Evolutionary conservation across 192 early-diverging fungal species (phyloP), one percentile per base, ranked within the genome.

Genomic region (Coemansia sp.): DNA sequence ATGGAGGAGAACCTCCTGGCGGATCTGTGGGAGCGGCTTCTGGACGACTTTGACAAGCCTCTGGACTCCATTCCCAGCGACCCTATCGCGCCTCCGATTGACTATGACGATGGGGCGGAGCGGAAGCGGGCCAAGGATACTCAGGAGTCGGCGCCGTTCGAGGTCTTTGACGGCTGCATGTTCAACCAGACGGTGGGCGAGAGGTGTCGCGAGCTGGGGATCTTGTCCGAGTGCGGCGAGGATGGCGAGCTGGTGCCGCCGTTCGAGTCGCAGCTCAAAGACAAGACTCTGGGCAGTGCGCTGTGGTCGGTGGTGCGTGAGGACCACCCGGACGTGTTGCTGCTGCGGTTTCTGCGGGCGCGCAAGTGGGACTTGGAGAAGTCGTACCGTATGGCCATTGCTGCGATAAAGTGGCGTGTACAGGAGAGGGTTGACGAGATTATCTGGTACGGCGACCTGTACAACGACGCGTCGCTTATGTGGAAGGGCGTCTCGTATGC

Each of bases 331-430:
- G 90, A 93, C 62, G 59, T 80, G 9, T 54, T 89, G 27, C 29
- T 87, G 14, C 76, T 91, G 34, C 75, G 91, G 30, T 93, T 89
- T 61, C 66, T 93, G 34, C 75, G 91, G 26, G 92, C 91, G 12
- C 75, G 92, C 27, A 94, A 94, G 53, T 96, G 90, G 89, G 83
- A 94, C 47, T 55, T 87, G 5, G 64, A 81, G 31, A 80, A 76
- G 54, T 85, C 91, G 3, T 75, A 85, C 27, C 64, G 56, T 11
- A 91, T 92, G 91, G 48, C 83, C 12, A 45, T 84, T 13, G 71
- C 78, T 10, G 77, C 82, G 5, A 49, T 96, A 33, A 80, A 82
- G 42, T 96, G 92, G 92, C 72, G 89, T 19, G 20, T 84, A 1
- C 66, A 78, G 38, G 75, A 71, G 41, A 75, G 75, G 22, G 78